Percentiles rank a stretch among this genome's conserved stretches.
phyloP scores from a whole-genome alignment of 192 early-diverging fungal genomes.

The Rhizoclosmatium globosum region DNA sequence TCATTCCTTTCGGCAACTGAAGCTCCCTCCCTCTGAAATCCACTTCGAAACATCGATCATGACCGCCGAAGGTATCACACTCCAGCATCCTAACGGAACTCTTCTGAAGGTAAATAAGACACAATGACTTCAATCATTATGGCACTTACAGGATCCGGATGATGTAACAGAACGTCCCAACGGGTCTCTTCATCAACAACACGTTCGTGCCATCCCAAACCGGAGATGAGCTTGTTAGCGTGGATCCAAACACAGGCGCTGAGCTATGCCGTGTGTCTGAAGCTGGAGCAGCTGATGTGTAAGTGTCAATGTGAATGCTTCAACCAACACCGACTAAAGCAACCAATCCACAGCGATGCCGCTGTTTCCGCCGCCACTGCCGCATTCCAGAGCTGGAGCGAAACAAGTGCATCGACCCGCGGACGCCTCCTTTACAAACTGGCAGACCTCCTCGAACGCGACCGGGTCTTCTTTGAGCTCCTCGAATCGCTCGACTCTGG shows the following conservation, averaged over 20 bases:
- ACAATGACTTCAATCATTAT: too few relatives aligned
- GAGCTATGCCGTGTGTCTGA: not conserved
- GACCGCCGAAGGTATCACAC: too few relatives aligned
- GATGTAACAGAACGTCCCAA: too few relatives aligned
- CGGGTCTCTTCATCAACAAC: not conserved
- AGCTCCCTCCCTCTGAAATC: too few relatives aligned
- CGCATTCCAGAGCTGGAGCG: conserved; percentile 9
- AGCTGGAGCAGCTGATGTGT: conserved; percentile 1
- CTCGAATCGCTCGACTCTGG: conserved; percentile 55
- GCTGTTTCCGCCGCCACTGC: conserved; percentile 6
- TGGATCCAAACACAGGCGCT: conserved; percentile 5
- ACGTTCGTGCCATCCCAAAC: conserved; percentile 3
- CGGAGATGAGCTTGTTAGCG: not conserved
- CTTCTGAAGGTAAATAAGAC: too few relatives aligned
- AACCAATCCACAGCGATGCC: not conserved
- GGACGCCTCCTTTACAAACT: conserved; percentile 43
- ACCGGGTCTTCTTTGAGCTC: conserved; percentile 43
- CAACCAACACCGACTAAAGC: not conserved
- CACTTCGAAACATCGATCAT: too few relatives aligned
- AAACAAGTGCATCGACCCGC: conserved; percentile 32
- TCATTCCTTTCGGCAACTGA: too few relatives aligned
- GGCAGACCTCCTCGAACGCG: conserved; percentile 51
- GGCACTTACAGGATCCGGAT: too few relatives aligned
- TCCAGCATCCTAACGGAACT: too few relatives aligned
- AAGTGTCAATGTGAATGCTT: not conserved